Conservation (phyloP, 1,284 basidiomycete genomes). For the Moesziomyces parantarcticus region DNA sequence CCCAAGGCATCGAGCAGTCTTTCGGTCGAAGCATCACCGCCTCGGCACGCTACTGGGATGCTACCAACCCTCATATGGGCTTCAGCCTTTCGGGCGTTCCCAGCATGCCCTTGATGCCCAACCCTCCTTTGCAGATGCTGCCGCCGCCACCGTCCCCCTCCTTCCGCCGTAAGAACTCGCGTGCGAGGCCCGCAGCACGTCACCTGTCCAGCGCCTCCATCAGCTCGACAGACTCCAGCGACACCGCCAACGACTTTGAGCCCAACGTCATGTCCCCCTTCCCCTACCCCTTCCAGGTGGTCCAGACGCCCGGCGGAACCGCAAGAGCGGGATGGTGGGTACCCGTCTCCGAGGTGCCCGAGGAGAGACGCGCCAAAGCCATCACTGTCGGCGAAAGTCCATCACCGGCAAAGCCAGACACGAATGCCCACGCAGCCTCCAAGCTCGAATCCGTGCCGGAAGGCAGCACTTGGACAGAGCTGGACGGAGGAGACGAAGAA, state of each 20-base stretch:
- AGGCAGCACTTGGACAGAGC: constrained; percentile 2
- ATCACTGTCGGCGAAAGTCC: constrained; percentile 27
- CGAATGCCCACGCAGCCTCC: neutral
- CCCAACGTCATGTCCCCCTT: constrained; percentile 50
- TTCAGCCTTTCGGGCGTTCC: constrained; percentile 58
- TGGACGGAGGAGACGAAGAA: constrained; percentile 21
- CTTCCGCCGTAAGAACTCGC: constrained; percentile 24
- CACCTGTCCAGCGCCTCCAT: constrained; percentile 26
- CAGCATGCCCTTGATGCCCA: constrained; percentile 60
- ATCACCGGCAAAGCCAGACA: neutral
- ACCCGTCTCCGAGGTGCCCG: constrained; percentile 43
- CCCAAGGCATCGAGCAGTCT: constrained; percentile 40
- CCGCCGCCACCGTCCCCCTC: constrained; percentile 54
- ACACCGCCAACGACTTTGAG: constrained; percentile 34
- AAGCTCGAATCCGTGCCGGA: constrained; percentile 20
- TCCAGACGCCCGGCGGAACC: constrained; percentile 59
- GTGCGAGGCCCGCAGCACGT: constrained; percentile 2
- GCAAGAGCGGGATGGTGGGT: constrained; percentile 60
- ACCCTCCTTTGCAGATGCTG: constrained; percentile 57
- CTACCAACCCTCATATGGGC: constrained; percentile 39
- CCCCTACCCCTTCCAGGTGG: constrained; percentile 58
- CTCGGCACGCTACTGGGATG: constrained; percentile 33
- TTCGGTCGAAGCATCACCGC: constrained; percentile 28
- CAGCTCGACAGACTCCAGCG: constrained; percentile 19
- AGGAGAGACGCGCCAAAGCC: constrained; percentile 36